Base-by-base conservation (phyloP, 1,139 yeast genomes). In the Geotrichum australiense region DNA sequence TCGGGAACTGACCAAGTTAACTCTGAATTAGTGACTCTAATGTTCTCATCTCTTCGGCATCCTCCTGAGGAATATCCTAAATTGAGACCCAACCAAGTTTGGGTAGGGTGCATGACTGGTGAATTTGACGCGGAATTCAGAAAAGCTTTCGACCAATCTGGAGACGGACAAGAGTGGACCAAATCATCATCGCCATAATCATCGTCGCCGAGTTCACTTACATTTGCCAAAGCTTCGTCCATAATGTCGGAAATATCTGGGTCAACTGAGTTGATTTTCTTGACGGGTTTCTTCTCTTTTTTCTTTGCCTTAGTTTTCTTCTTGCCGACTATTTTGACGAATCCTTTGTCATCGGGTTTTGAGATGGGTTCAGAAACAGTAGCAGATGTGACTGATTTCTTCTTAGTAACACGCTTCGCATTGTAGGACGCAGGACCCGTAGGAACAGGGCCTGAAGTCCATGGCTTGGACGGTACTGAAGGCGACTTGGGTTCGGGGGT, bases 1-100 rank as follows among this genome's bases (percentile, higher is more conserved):
- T 30, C 35, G 8, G 43, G 43, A 20, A 41, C 43, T 10, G 43
- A 41, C 43, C 43, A 41, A 11, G 22, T 30, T 18, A 41, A 28
- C 3, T 30, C 31, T 7, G 43, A 41, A 23, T 36, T 41, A 2
- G 43, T 41, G 10, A 41, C 36, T 12, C 39, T 21, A 2, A 32
- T 24, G 19, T 20, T 35, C 20, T 31, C 25, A 10, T 15, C 16
- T n/a, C 20, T 29, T 5, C 5, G 10, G 20, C 21, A n/a, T n/a
- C n/a, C n/a, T n/a, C 11, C 24, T 19, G 23, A 5, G 23, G 35
- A 19, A n/a, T n/a, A n/a, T n/a, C n/a, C n/a, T 18, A 15, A 31
- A 22, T 7, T 7, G 25, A 10, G 25, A 22, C 8, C 25, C 29
- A 5, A 5, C 29, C 29, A 6, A 26, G 6, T 26, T 6, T 31